Conservation (phyloP, 305 asterid species). For the Solanum hybrid region DNA sequence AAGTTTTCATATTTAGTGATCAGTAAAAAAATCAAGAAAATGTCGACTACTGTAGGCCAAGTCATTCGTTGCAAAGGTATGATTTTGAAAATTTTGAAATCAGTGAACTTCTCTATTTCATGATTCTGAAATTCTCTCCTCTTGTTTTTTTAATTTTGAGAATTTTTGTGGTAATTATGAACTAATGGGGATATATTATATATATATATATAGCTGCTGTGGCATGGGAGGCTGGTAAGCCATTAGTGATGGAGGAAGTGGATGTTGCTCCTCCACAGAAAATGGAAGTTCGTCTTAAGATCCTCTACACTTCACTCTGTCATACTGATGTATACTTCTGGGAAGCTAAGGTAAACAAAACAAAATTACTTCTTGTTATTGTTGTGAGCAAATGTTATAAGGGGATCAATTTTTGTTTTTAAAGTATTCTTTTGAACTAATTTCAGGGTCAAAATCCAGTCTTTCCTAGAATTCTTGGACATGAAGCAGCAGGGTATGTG, state of each 20-base stretch:
- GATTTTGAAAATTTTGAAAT: background rate
- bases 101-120: background rate
- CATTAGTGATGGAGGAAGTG: slow-evolving; percentile 11
- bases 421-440: background rate
- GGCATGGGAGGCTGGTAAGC: slow-evolving; percentile 17
- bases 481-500: slow-evolving; percentile 17
- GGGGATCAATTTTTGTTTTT: background rate
- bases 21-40: background rate
- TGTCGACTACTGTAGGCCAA: background rate
- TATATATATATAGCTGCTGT: slow-evolving; percentile 6
- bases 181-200: background rate
- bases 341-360: slow-evolving; percentile 12
- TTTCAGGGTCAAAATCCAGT: slow-evolving; percentile 14
- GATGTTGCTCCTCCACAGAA: slow-evolving; percentile 16
- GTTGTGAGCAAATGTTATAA: background rate
- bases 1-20: background rate
- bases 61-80: slow-evolving; percentile 10
- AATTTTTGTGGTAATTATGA: background rate
- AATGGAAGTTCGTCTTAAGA: slow-evolving; percentile 14
- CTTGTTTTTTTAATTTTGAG: background rate
- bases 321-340: slow-evolving; percentile 16
- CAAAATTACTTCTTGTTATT: background rate
- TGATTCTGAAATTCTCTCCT: background rate
- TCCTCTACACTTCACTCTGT: slow-evolving; percentile 11
- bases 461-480: slow-evolving; percentile 18